A percentile compares a stretch with the other conserved stretches of the same genome.
These are phyloP conservation scores for Fusarium pininemorale DNA, from an alignment of 2,329 filamentous ascomycete species.

Conservation along the genomic window DNA sequence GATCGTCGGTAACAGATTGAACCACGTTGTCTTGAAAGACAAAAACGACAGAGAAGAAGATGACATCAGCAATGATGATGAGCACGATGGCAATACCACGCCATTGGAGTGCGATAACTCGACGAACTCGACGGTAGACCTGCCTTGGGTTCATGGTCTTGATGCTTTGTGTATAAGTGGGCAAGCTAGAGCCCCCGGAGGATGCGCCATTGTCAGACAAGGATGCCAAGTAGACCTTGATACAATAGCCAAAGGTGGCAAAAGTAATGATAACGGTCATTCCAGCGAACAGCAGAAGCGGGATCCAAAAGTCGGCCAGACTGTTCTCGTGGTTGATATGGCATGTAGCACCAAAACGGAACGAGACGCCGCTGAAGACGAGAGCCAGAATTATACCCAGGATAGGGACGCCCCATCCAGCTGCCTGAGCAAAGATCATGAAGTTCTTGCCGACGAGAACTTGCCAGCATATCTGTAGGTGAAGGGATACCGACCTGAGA, in stretches of 20 bases:
- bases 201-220: conserved; percentile 76
- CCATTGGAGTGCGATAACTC: conserved; percentile 93
- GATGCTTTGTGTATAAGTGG: conserved; percentile 76
- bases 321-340: conserved; percentile 93
- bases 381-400: conserved; percentile 80
- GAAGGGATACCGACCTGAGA: conserved; percentile 86
- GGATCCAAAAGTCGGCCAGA: conserved; percentile 88
- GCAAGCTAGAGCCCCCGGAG: conserved; percentile 76
- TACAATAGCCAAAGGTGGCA: conserved; percentile 88
- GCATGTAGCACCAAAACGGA: conserved; percentile 89
- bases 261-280: conserved; percentile 83
- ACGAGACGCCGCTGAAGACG: conserved; percentile 89
- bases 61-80: conserved; percentile 88
- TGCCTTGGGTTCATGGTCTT: conserved; percentile 83
- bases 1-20: conserved; percentile 64
- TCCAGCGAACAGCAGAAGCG: conserved; percentile 80
- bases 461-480: conserved; percentile 98
- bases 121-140: conserved; percentile 85
- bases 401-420: conserved; percentile 86
- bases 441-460: conserved; percentile 87
- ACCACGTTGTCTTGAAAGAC: conserved; percentile 84
- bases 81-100: conserved; percentile 89
- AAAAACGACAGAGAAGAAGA: conserved; percentile 93
- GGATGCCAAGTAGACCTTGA: conserved; percentile 91
- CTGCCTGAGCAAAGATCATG: conserved; percentile 82